phyloP scores from a whole-genome alignment of 768 basidiomycete genomes.

The Lactarius trivialis region DNA sequence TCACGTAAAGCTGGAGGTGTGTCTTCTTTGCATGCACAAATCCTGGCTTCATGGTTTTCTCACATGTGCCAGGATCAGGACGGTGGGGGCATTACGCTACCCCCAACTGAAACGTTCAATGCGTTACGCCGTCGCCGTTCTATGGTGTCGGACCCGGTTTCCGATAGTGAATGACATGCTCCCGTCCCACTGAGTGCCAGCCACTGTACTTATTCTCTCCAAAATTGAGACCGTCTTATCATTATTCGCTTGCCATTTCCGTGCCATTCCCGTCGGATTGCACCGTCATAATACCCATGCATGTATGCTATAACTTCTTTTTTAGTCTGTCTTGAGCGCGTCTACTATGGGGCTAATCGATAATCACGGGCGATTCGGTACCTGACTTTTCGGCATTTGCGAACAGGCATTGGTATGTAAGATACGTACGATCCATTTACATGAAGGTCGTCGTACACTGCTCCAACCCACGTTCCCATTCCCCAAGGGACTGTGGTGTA shows the following conservation, averaged over 20 bases:
- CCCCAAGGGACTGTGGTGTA: no score
- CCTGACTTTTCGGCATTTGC: neutral
- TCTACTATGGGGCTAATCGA: neutral
- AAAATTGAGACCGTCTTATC: neutral
- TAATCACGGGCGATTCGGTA: neutral
- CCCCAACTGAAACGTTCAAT: conserved; percentile 3
- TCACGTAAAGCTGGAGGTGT: conserved; percentile 13
- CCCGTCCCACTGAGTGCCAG: conserved; percentile 29
- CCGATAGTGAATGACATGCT: conserved; percentile 13
- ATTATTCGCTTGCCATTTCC: neutral
- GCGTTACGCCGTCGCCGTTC: conserved; percentile 21
- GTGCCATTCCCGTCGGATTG: conserved; percentile 37
- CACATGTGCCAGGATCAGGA: conserved; percentile 17
- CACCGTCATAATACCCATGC: neutral
- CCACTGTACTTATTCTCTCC: conserved; percentile 27
- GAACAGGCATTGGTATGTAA: neutral
- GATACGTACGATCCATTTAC: neutral
- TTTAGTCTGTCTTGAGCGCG: neutral
- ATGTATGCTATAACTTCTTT: neutral
- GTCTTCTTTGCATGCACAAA: neutral
- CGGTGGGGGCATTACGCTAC: neutral
- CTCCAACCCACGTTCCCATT: neutral
- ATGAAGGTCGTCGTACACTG: neutral
- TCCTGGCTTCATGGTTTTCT: neutral
- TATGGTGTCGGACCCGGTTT: conserved; percentile 8